A percentile compares a stretch with the other conserved stretches of the same genome.
These are phyloP conservation scores for Clonostachys solani DNA, from an alignment of 2,329 filamentous ascomycete species.

Conservation along the genomic window DNA sequence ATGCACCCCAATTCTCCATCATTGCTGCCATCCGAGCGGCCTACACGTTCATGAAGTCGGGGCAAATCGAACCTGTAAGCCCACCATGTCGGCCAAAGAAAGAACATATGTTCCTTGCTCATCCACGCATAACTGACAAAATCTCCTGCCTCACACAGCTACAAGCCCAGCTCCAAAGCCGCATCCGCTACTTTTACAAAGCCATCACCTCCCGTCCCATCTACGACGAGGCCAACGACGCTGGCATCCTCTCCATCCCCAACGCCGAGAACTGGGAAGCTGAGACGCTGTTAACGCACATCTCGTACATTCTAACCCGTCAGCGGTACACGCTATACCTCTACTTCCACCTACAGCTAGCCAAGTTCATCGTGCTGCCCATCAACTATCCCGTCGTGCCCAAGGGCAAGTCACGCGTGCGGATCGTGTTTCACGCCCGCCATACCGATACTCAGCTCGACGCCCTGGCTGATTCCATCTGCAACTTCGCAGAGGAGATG, in stretches of 20 bases:
- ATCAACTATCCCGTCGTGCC: conserved; percentile 34
- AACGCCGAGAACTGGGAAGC: conserved; percentile 14
- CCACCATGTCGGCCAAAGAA: not conserved
- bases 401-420: conserved; percentile 26
- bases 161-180: conserved; percentile 5
- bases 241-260: conserved; percentile 15
- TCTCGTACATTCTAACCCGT: conserved; percentile 15
- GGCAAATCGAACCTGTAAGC: not conserved
- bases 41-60: not conserved
- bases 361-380: conserved; percentile 13
- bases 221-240: conserved; percentile 10
- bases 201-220: conserved; percentile 9
- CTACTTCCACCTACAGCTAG: conserved; percentile 13
- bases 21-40: not conserved
- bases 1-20: not conserved
- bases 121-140: not conserved
- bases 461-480: conserved; percentile 4
- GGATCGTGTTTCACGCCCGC: conserved; percentile 32
- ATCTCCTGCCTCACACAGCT: not conserved
- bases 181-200: conserved; percentile 13
- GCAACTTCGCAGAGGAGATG: not conserved
- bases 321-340: conserved; percentile 13
- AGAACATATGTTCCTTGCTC: not conserved
- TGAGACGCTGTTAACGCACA: conserved; percentile 13
- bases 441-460: conserved; percentile 29